These are phyloP conservation scores for Metarhizium anisopliae DNA, from an alignment of 2,329 filamentous ascomycete genomes.

Conservation along the genomic window DNA sequence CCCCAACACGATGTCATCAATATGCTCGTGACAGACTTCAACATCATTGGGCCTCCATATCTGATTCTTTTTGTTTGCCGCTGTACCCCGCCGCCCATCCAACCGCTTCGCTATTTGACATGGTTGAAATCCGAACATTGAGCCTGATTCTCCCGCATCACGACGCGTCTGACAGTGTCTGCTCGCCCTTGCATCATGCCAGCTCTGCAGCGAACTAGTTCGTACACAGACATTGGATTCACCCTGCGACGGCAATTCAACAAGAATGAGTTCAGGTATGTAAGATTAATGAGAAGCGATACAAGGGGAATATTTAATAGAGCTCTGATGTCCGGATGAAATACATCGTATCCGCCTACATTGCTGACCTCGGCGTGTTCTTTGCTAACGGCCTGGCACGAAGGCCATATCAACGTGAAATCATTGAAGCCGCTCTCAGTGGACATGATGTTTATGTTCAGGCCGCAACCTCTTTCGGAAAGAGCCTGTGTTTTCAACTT, in stretches of 20 bases:
- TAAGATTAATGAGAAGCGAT: not conserved
- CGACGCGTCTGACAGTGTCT: not conserved
- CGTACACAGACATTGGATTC: constrained; percentile 60
- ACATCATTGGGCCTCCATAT: too few species aligned
- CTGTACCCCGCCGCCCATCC: too few species aligned
- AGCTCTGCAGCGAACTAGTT: constrained; percentile 34
- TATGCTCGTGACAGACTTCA: too few species aligned
- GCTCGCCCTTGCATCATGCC: constrained; percentile 23
- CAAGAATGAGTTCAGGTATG: constrained; percentile 63
- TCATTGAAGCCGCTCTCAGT: constrained; percentile 71
- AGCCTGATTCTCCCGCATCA: not conserved
- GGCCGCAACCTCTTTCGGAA: constrained; percentile 84
- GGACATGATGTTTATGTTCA: constrained; percentile 90
- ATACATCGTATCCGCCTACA: too few species aligned
- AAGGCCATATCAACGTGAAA: constrained; percentile 78
- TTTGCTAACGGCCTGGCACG: constrained; percentile 20
- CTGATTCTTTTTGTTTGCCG: too few species aligned
- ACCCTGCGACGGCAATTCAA: constrained; percentile 65
- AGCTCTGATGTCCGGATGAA: not conserved
- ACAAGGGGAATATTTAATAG: not conserved
- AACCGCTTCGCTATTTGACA: not conserved
- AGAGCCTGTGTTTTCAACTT: constrained; percentile 87
- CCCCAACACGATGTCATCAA: too few species aligned
- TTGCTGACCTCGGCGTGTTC: not conserved
- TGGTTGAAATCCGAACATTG: not conserved